Conservation (phyloP, 441 rosid genomes). For the Mallotus japonicus region DNA sequence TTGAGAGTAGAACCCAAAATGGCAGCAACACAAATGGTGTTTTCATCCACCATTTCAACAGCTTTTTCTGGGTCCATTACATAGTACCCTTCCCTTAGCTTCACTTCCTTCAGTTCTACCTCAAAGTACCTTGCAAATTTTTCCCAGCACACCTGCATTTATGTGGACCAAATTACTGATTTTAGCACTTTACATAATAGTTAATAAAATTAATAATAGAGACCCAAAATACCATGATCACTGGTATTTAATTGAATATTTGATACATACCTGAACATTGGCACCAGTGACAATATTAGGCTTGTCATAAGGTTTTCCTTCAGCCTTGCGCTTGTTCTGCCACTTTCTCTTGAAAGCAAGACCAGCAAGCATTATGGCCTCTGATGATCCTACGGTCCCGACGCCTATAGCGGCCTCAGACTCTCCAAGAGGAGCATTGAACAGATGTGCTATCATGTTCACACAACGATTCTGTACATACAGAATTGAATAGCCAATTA, state of each 20-base stretch:
- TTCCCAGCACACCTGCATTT: slow-evolving; percentile 80
- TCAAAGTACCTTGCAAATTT: slow-evolving; percentile 93
- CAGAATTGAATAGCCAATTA: neutral
- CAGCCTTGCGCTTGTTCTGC: slow-evolving; percentile 71
- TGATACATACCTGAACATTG: slow-evolving; percentile 59
- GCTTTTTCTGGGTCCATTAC: slow-evolving; percentile 88
- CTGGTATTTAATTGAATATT: neutral
- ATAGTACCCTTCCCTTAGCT: slow-evolving; percentile 76
- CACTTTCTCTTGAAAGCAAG: slow-evolving; percentile 70
- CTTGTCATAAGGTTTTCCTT: slow-evolving; percentile 70
- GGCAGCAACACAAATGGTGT: slow-evolving; percentile 91
- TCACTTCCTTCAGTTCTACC: slow-evolving; percentile 89
- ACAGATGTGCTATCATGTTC: slow-evolving; percentile 66
- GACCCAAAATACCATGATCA: neutral
- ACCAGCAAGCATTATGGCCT: slow-evolving; percentile 76
- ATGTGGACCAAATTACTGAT: neutral
- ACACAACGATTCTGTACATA: slow-evolving; percentile 64
- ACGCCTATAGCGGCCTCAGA: slow-evolving; percentile 57
- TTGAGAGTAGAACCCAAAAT: slow-evolving; percentile 88
- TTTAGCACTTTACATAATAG: no score
- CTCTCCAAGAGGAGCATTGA: slow-evolving; percentile 55
- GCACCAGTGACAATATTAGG: slow-evolving; percentile 92
- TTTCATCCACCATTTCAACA: slow-evolving; percentile 89
- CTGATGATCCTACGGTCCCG: slow-evolving; percentile 67
- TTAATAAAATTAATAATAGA: no score